phyloP scores from a whole-genome alignment of 2,329 filamentous ascomycete genomes.

The Aureobasidium sp. region DNA sequence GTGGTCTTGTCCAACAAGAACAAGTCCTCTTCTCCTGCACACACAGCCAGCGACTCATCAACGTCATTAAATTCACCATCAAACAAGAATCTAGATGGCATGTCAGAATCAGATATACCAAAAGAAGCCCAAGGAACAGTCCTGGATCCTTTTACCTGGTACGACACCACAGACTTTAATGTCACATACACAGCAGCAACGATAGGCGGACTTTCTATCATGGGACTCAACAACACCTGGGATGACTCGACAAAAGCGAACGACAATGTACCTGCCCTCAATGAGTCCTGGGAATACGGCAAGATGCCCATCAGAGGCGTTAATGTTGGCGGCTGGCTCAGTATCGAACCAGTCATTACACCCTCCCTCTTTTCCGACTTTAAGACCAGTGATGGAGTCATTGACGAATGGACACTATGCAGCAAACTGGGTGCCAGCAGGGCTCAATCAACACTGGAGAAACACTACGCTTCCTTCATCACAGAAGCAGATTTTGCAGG shows the following conservation, averaged over 20 bases:
- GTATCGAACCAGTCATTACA: conserved; percentile 89
- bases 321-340: conserved; percentile 90
- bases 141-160: conserved; percentile 87
- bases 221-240: conserved; percentile 80
- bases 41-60: conserved; percentile 17
- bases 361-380: conserved; percentile 78
- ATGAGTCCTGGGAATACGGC: conserved; percentile 70
- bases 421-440: conserved; percentile 58
- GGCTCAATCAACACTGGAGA: conserved; percentile 63
- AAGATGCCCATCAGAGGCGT: conserved; percentile 77
- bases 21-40: conserved; percentile 18
- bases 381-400: conserved; percentile 51
- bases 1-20: conserved; percentile 39
- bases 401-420: conserved; percentile 83
- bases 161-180: conserved; percentile 84
- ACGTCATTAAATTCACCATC: conserved; percentile 26
- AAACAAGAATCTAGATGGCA: conserved; percentile 39
- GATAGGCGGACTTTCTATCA: conserved; percentile 79
- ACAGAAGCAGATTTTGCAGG: conserved; percentile 75
- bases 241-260: conserved; percentile 77
- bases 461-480: conserved; percentile 86
- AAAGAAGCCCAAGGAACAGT: conserved; percentile 62
- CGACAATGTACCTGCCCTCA: conserved; percentile 66
- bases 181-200: conserved; percentile 81
- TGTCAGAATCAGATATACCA: conserved; percentile 38